Evolutionary conservation across 176 grass and related monocot species (phyloP).

Genomic region (Carex cristatella): DNA sequence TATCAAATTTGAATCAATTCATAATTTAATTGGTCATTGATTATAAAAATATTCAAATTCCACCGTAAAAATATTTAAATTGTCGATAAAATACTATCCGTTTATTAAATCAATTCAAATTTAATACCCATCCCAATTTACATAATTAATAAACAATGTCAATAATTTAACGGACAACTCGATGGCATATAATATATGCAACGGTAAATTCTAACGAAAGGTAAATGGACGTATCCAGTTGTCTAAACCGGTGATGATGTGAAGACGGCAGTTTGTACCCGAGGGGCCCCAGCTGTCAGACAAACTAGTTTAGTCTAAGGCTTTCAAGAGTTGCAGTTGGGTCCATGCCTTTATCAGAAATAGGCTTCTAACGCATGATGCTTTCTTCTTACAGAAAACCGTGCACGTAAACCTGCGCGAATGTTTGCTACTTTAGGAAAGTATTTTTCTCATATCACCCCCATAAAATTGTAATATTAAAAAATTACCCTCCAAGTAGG

Average conservation of each 20-base stretch:
- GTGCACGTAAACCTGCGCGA: conserved; percentile 4
- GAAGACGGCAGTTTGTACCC: not conserved
- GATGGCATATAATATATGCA: not conserved
- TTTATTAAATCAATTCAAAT: too few species aligned
- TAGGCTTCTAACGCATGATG: conserved; percentile 15
- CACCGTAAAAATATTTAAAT: too few species aligned
- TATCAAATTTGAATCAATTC: too few species aligned
- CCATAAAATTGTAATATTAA: not conserved
- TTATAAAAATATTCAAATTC: too few species aligned
- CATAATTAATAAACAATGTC: too few species aligned
- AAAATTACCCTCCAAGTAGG: not conserved
- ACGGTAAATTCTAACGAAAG: not conserved
- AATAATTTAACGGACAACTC: not conserved
- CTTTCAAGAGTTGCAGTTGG: not conserved
- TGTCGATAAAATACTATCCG: too few species aligned
- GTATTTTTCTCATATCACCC: not conserved
- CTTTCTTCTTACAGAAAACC: not conserved
- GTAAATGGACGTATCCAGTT: not conserved
- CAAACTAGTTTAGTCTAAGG: not conserved
- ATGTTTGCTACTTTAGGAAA: conserved; percentile 23
- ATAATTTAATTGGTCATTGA: too few species aligned
- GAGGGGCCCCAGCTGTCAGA: not conserved
- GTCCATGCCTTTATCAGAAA: conserved; percentile 9
- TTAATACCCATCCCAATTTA: too few species aligned
- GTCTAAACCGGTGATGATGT: not conserved